Base-by-base conservation (phyloP, 202 grass and related monocot genomes). In the Brachypodium distachyon region DNA sequence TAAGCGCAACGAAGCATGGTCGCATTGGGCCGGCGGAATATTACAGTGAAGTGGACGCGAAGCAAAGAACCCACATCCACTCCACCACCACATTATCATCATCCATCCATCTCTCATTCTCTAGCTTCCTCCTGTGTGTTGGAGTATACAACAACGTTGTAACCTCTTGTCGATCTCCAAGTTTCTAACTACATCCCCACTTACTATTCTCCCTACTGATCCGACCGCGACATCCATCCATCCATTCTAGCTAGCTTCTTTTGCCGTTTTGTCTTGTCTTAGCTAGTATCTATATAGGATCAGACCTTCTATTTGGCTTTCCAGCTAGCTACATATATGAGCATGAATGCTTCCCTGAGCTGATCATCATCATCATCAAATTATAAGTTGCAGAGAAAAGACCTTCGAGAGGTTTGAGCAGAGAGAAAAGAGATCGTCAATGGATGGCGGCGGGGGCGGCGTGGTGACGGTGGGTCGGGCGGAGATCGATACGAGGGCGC, bases 401-500 rank as follows among this genome's bases (percentile, higher is more conserved):
- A n/a, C n/a, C n/a, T n/a, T 71, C 11, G 36, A 1, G 1, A 0
- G 21, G 25, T 4, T 6, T 2, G 63, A 47, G 65, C 65, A n/a
- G n/a, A 12, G 65, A 21, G 3, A n/a, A n/a, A n/a, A 32, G 42
- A 32, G 46, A 14, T 1, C 17, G n/a, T 31, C 67, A 10, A 37
- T 67, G 38, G 40, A 72, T 53, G 9, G 9, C 28, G 6, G 33
- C 23, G 43, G 29, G n/a, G 62, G 50, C 32, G 65, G 36, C 12
- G 77, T 71, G 16, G 73, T 76, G 31, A 62, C 33, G 11, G 56
- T 76, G 5, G 79, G 87, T n/a, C 82, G 91, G 54, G 95, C 85
- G 27, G 89, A 97, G 77, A 90, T 97, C 67, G 95, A 97, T 76
- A 97, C 89, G 4, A 69, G 95, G 38, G 84, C 84, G 12, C 95